A percentile compares a stretch with the other conserved stretches of the same genome.
These are phyloP conservation scores for Oldenlandia corymbosa DNA, from an alignment of 257 asterid species.

Conservation along the genomic window DNA sequence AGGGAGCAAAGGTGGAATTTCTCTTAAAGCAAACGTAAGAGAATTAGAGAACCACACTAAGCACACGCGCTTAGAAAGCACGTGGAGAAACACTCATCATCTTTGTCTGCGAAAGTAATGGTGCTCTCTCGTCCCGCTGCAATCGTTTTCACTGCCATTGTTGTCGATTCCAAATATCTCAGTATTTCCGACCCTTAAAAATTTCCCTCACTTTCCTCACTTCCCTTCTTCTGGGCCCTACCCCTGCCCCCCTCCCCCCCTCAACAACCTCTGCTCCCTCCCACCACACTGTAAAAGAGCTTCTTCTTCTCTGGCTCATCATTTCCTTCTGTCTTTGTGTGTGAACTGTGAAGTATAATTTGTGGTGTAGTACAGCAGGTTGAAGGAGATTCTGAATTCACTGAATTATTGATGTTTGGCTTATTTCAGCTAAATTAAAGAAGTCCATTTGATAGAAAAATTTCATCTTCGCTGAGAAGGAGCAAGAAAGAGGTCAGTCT, in stretches of 20 bases:
- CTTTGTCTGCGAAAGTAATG: background rate
- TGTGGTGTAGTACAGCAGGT: background rate
- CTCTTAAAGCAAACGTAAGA: background rate
- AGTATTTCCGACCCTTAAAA: conserved; percentile 10
- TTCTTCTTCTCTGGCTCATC: conserved; percentile 1
- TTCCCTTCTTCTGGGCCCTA: conserved; percentile 2
- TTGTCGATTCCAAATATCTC: conserved; percentile 10
- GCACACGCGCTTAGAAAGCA: conserved; percentile 4
- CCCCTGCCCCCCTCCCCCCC: background rate
- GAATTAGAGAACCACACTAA: background rate
- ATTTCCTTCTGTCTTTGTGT: conserved; percentile 1
- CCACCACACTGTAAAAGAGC: background rate
- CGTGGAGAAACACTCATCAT: conserved; percentile 1
- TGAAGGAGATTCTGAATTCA: background rate
- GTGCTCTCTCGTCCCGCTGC: background rate
- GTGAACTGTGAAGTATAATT: too few species aligned
- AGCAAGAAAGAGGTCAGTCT: conserved; percentile 6
- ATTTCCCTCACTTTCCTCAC: conserved; percentile 23
- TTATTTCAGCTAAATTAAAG: conserved; percentile 1
- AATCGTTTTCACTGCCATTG: conserved; percentile 14
- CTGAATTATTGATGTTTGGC: background rate
- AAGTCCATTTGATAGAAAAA: conserved; percentile 4
- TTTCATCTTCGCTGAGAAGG: background rate
- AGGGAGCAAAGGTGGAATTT: too few species aligned
- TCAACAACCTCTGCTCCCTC: background rate